Base-by-base conservation (phyloP, 306 rosid genomes). In the Quercus agrifolia region DNA sequence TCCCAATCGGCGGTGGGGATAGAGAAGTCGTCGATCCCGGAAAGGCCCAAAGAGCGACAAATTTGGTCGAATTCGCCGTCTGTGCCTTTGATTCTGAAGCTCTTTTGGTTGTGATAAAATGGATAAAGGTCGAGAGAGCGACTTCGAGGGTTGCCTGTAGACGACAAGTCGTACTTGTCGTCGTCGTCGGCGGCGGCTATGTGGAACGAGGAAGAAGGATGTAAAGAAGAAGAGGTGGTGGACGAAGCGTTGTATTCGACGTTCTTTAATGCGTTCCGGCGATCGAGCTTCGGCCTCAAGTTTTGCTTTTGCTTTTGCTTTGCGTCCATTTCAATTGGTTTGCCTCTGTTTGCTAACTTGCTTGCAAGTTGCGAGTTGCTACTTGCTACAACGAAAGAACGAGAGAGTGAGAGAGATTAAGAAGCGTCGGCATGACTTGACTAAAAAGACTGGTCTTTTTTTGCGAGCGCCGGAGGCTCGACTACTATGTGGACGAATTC, bases 31-130 rank as follows among this genome's bases (percentile, higher is more conserved):
- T 90, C 91, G 5, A 90, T 90, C 0, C 94, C 92, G 11, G 88
- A 83, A 33, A 90, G 94, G 15, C 94, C 94, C 31, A 90, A 56
- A 6, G 82, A 64, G 11, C 75, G 86, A 67, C 85, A 80, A 76
- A 90, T 87, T 30, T 74, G 86, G 33, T 90, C 90, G 85, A 90
- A 86, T 74, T 90, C 91, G 4, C 91, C 94, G 3, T 90, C 92
- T 12, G 41, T 52, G 61, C 91, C 93, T 2, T 56, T 28, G 35
- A 90, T 66, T 20, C 94, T 78, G 69, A 85, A 87, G 75, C 89
- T 85, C 41, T 80, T 64, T 85, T 80, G 77, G 56, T 73, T 41
- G 1, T 75, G 38, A 8, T 44, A 23, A 9, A 20, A 69, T 27
- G 51, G 76, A 5, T 78, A 41, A 1, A 56, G 81, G 18, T 73